These are phyloP conservation scores for Debaryomycetaceae sp. DNA, from an alignment of 1,139 yeast species.

Conservation along the genomic window DNA sequence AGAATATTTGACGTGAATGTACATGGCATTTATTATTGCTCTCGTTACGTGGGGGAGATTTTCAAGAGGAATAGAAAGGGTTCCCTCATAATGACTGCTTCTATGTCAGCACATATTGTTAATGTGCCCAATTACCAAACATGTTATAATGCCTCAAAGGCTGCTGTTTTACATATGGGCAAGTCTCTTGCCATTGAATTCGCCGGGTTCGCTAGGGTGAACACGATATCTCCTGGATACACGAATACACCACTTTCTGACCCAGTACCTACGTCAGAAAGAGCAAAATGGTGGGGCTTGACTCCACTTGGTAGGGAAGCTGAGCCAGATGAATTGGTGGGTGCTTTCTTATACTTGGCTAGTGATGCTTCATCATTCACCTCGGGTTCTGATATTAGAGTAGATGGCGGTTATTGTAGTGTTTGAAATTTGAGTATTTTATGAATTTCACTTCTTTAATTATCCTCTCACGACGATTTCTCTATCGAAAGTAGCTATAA, in stretches of 20 bases:
- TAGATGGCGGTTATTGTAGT: conserved; percentile 78
- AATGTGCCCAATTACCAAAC: conserved; percentile 83
- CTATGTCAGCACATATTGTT: conserved; percentile 83
- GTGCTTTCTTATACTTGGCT: conserved; percentile 77
- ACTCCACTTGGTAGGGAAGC: conserved; percentile 81
- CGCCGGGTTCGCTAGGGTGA: conserved; percentile 77
- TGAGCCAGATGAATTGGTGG: conserved; percentile 75
- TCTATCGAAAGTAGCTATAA: too few species aligned
- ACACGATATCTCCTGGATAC: conserved; percentile 80
- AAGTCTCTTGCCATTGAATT: conserved; percentile 81
- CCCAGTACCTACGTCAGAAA: conserved; percentile 34
- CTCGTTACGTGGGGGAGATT: conserved; percentile 65
- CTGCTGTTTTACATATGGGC: conserved; percentile 78
- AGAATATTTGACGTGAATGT: conserved; percentile 68
- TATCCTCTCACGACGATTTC: too few species aligned
- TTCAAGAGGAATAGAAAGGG: conserved; percentile 71
- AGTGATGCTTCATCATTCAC: conserved; percentile 79
- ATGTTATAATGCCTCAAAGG: conserved; percentile 83
- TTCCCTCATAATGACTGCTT: conserved; percentile 72
- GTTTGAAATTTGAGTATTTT: conserved; percentile 19
- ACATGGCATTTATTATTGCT: conserved; percentile 74
- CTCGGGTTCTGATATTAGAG: conserved; percentile 78
- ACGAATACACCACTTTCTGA: conserved; percentile 56
- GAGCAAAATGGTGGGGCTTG: conserved; percentile 43
- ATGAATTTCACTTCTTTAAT: too few species aligned